phyloP scores from a whole-genome alignment of 257 asterid genomes.

The Leonotis leonurus region DNA sequence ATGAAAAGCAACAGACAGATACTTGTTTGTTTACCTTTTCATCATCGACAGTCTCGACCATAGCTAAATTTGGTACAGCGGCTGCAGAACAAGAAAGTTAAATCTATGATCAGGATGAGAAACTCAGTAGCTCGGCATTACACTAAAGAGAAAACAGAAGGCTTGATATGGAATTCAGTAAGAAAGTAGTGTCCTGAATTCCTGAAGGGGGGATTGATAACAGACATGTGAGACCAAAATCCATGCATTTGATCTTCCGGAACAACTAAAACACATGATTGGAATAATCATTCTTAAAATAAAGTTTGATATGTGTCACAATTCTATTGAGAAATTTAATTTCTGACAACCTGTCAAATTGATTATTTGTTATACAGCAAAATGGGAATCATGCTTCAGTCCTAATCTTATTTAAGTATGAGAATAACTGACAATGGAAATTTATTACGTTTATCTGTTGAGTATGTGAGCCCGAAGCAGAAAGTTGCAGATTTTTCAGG shows the following conservation, averaged over 20 bases:
- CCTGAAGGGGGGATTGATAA: not conserved
- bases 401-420: too few relatives aligned
- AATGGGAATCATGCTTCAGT: too few relatives aligned
- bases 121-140: not conserved
- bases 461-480: not conserved
- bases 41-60: slow-evolving; percentile 96
- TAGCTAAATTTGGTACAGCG: slow-evolving; percentile 78
- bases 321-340: too few relatives aligned
- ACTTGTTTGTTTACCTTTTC: slow-evolving; percentile 65
- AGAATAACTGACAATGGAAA: too few relatives aligned
- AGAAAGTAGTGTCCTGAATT: not conserved
- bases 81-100: slow-evolving; percentile 32
- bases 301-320: too few relatives aligned
- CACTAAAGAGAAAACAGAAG: too few relatives aligned
- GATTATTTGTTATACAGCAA: too few relatives aligned
- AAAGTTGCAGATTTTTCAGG: too few relatives aligned
- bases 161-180: too few relatives aligned
- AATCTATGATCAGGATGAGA: slow-evolving; percentile 1
- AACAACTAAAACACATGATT: slow-evolving; percentile 1
- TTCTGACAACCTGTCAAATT: too few relatives aligned
- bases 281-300: too few relatives aligned
- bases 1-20: not conserved
- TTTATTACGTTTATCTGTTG: not conserved
- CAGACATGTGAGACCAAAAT: not conserved
- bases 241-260: not conserved